Percentiles rank a stretch among this genome's conserved stretches.
Evolutionary conservation across 2,329 filamentous ascomycete genomes (phyloP).

Genomic region (Botrytis elliptica): DNA sequence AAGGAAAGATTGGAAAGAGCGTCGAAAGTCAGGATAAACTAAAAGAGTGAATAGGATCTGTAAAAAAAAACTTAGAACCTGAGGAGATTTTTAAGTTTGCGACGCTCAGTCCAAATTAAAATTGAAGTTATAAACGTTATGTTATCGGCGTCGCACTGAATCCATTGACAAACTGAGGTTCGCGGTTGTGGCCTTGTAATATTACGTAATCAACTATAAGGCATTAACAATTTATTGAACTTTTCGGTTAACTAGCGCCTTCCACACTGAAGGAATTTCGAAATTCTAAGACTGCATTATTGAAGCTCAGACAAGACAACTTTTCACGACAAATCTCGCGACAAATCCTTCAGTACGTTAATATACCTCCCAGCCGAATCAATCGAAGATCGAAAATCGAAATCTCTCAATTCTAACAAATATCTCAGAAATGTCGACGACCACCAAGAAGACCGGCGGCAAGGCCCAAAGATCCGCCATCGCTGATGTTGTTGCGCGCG

Average conservation of each 20-base stretch:
- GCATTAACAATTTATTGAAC: slow-evolving; percentile 6
- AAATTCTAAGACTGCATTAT: slow-evolving; percentile 21
- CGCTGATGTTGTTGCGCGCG: slow-evolving; percentile 97
- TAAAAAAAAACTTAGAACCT: slow-evolving; percentile 4
- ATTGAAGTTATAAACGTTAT: neutral
- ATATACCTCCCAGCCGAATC: slow-evolving; percentile 8
- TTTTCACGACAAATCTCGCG: slow-evolving; percentile 31
- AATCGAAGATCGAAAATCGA: slow-evolving; percentile 17
- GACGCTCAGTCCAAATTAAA: neutral
- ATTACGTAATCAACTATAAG: neutral
- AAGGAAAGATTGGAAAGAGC: slow-evolving; percentile 10
- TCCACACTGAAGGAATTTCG: slow-evolving; percentile 25
- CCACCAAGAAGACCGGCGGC: slow-evolving; percentile 66
- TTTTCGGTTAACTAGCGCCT: slow-evolving; percentile 20
- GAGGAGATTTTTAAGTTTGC: neutral
- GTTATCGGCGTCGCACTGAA: slow-evolving; percentile 18
- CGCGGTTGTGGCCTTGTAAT: neutral
- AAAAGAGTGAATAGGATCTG: slow-evolving; percentile 10
- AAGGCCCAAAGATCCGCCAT: slow-evolving; percentile 86
- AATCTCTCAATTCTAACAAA: slow-evolving; percentile 16
- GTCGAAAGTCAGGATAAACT: neutral
- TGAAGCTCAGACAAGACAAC: slow-evolving; percentile 27
- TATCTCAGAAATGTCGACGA: slow-evolving; percentile 59
- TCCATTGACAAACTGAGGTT: neutral
- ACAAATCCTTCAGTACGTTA: slow-evolving; percentile 34